A percentile compares a stretch with the other conserved stretches of the same genome.
Evolutionary conservation across 2,329 filamentous ascomycete genomes (phyloP).

Genomic region (Penicillium verrucosum): DNA sequence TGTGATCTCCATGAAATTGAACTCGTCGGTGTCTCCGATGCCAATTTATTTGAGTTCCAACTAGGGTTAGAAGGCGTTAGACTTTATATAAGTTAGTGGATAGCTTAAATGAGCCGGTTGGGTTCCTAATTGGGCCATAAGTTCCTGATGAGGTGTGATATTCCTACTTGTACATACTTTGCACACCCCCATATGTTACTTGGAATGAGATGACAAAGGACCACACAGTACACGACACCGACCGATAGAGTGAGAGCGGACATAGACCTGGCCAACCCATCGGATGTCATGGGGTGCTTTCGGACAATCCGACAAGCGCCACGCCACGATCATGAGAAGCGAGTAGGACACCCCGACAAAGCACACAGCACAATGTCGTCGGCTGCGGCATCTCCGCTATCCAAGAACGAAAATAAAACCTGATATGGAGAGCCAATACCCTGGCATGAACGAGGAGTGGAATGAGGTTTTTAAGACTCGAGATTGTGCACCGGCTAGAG

Average conservation of each 20-base stretch:
- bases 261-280: background rate
- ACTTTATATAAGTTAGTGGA: background rate
- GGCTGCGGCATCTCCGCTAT: background rate
- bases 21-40: background rate
- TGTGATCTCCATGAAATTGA: background rate
- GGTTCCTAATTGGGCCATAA: background rate
- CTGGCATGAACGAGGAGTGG: constrained; percentile 49
- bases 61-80: background rate
- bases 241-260: too few species aligned
- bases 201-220: background rate
- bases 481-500: constrained; percentile 31
- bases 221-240: too few species aligned
- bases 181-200: background rate
- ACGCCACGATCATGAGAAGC: too few species aligned
- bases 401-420: background rate
- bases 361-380: background rate
- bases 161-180: background rate
- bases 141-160: fast-evolving
- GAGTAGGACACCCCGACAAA: too few species aligned
- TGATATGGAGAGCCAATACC: constrained; percentile 37
- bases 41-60: background rate
- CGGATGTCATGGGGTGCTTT: background rate
- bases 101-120: background rate
- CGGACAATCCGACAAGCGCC: background rate
- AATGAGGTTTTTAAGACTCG: constrained; percentile 44